Evolutionary conservation across 768 basidiomycete species (phyloP), one percentile per base, ranked within the genome.

Genomic region (Gloeopeniophorella convolvens): DNA sequence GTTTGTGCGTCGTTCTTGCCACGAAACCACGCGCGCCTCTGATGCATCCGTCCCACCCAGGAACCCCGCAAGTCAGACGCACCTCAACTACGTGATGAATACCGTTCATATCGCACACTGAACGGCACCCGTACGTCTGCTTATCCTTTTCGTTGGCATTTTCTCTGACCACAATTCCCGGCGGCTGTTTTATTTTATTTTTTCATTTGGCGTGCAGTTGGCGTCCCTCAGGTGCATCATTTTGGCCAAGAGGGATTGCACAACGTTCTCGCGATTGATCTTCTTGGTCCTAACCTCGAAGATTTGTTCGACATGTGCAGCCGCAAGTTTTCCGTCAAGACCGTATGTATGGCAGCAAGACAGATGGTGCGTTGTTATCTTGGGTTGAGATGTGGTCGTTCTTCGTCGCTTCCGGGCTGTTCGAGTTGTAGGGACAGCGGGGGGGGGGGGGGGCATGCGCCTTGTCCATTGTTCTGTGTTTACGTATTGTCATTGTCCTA

Each of bases 241-340:
- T 99, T 98, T 62, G 95, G 95, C 41, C 93, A 96, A 67, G 95
- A 99, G 69, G 96, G 95, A 12, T 77, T 98, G 34, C 96, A 99
- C 72, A 99, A 99, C 67, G 90, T 89, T 49, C 79, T 90, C 42
- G 88, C 89, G 65, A 89, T 94, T 54, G 95, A 99, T 70, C 76
- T 99, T 26, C 76, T 99, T 12, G 96, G 95, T n/a, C 95, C 95
- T 18, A 95, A 93, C 61, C 72, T 99, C 36, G 95, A 99, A 70
- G 95, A 99, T 65, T 76, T 99, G 28, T 98, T 99, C 64, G 95
- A 98, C 69, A 93, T 96, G 91, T 98, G 94, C 65, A 82, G 85
- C n/a, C 85, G 95, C 58, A 97, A 97, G 70, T 99, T 98, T 71
- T 81, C 81, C 45, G 83, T 95, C 67, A 99, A 99, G 79, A 98